These are phyloP conservation scores for Kwoniella sp. DNA, from an alignment of 768 basidiomycete species.

Conservation along the genomic window DNA sequence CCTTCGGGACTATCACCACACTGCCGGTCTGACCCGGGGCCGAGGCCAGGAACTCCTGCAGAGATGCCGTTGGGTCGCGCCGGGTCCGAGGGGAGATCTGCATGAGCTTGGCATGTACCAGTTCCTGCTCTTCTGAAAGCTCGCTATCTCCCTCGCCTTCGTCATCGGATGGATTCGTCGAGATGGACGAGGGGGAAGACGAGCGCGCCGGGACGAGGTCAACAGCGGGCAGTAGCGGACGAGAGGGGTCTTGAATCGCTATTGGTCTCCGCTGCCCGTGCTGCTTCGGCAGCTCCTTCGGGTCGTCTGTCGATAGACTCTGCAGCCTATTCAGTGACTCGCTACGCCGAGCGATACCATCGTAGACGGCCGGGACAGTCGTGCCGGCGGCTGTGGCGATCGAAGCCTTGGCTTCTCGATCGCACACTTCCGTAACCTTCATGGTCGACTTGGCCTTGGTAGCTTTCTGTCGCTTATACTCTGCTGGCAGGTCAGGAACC, in stretches of 20 bases:
- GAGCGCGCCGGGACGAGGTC: neutral
- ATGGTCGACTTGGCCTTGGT: slow-evolving; percentile 1
- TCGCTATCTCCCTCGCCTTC: neutral
- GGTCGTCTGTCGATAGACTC: neutral
- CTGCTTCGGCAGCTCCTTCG: neutral
- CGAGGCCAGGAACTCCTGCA: slow-evolving; percentile 25
- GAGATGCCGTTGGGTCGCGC: slow-evolving; percentile 14
- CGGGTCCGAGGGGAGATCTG: slow-evolving; percentile 28
- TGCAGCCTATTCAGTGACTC: slow-evolving; percentile 9
- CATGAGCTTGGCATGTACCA: slow-evolving; percentile 29
- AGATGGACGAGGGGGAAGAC: neutral
- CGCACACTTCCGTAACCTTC: no score
- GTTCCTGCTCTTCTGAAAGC: slow-evolving; percentile 11
- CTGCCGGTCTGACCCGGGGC: slow-evolving; percentile 8
- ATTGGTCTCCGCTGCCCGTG: neutral
- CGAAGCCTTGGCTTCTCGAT: no score
- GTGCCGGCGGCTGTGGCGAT: no score
- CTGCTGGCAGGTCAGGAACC: slow-evolving; percentile 33
- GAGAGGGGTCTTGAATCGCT: neutral
- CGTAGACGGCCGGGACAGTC: no score
- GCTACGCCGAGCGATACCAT: no score
- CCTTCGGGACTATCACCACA: slow-evolving; percentile 12
- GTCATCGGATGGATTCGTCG: slow-evolving; percentile 1
- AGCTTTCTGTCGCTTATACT: slow-evolving; percentile 13
- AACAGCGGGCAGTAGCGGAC: slow-evolving; percentile 1